Conservation (phyloP, 306 rosid genomes). For the Rosa persica region DNA sequence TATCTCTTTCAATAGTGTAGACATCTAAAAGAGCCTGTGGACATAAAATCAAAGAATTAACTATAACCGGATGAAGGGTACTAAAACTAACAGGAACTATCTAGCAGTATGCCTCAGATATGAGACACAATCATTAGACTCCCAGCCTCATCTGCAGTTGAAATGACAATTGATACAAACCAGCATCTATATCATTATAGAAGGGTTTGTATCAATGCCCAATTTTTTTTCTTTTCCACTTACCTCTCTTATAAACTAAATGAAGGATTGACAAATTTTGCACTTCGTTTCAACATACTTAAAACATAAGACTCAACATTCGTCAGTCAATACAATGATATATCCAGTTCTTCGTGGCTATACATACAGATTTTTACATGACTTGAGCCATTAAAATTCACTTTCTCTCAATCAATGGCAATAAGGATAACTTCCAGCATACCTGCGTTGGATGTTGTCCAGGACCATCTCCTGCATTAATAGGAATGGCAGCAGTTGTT, state of each 20-base stretch:
- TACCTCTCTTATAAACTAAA: background rate
- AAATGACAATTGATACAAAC: background rate
- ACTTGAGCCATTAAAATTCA: no score
- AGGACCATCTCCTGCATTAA: slow-evolving; percentile 97
- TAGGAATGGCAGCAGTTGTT: slow-evolving; percentile 66
- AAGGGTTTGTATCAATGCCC: background rate
- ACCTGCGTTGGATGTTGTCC: slow-evolving; percentile 97
- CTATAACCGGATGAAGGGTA: background rate
- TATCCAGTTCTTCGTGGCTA: background rate
- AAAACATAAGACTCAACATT: background rate
- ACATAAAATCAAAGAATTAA: background rate
- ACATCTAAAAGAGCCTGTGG: slow-evolving; percentile 80
- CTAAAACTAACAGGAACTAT: background rate
- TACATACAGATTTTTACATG: background rate
- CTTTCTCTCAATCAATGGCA: background rate
- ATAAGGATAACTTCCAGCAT: background rate
- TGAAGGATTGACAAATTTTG: background rate
- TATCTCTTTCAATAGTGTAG: slow-evolving; percentile 75
- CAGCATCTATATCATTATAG: background rate
- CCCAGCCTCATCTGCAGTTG: background rate
- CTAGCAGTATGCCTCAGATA: background rate
- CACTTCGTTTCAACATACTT: background rate
- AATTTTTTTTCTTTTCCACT: background rate
- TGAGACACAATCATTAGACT: background rate
- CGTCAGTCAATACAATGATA: background rate